Evolutionary conservation across 2,329 filamentous ascomycete genomes (phyloP), one percentile per base, ranked within the genome.

Genomic region (Pseudohalonectria lignicola): DNA sequence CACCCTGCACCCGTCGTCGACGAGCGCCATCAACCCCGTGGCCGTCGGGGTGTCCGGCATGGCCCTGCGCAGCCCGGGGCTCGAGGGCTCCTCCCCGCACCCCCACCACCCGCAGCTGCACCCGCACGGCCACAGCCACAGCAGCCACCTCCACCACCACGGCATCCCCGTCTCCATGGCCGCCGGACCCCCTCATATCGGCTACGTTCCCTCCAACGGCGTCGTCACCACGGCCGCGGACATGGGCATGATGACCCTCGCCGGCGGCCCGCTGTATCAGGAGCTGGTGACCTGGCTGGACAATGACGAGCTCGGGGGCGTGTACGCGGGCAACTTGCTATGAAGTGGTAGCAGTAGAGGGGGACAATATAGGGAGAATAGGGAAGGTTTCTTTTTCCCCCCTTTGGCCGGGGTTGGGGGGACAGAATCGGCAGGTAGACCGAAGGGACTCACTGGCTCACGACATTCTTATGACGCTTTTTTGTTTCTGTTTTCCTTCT

Each of bases 261-360:
- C n/a, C 16, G 39, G 34, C 17, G 30, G 37, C 8, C 29, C 39
- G 6, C 29, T 37, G 12, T 40, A 37, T 29, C 20, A 21, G 16
- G 39, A 40, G 39, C 34, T 40, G 3, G 26, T 37, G 34, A 32
- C 28, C 5, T 40, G 39, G 39, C 33, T 34, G 16, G 34, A 36
- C n/a, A 33, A 29, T 10, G 39, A 40, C 21, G 34, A 36, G 10
- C 30, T 35, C 8, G n/a, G 3, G 16, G 25, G 26, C 4, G 16
- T 30, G 15, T 37, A 37, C 15, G 26, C 12, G 4, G 17, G 23
- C 19, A 17, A 31, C 13, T 29, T 30, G 13, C 19, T 37, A 13
- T 37, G 35, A 37, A 15, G 5, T 10, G n/a, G n/a, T n/a, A n/a
- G n/a, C n/a, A n/a, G n/a, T n/a, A n/a, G n/a, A n/a, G n/a, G n/a